phyloP scores from a whole-genome alignment of 1,284 basidiomycete species.

The Vanrija pseudolonga region DNA sequence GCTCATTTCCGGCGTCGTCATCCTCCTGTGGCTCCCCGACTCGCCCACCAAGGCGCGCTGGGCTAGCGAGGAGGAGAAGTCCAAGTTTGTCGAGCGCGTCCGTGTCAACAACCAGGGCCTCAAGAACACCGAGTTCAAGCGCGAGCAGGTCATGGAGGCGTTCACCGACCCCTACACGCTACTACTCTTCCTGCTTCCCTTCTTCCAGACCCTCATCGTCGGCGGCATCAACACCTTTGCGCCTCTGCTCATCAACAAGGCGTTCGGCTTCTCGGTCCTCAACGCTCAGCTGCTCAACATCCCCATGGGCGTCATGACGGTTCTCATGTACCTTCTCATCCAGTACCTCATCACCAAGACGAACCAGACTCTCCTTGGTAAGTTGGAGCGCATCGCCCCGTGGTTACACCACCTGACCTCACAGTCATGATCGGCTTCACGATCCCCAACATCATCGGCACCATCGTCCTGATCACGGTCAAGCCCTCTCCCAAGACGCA shows the following conservation, averaged over 20 bases:
- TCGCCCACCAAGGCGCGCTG: conserved; percentile 29
- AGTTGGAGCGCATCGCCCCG: neutral
- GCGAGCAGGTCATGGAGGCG: conserved; percentile 27
- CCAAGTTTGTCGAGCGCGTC: conserved; percentile 33
- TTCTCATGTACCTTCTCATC: conserved; percentile 13
- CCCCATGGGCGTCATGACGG: conserved; percentile 17
- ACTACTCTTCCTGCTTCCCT: conserved; percentile 26
- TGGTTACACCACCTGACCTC: too few species aligned
- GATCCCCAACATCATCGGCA: conserved; percentile 14
- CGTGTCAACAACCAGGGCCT: conserved; percentile 37
- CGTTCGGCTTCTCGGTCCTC: conserved; percentile 19
- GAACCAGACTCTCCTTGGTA: neutral
- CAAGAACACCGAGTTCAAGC: conserved; percentile 27
- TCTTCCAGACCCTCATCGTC: conserved; percentile 27
- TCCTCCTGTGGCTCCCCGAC: conserved; percentile 33
- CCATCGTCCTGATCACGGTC: conserved; percentile 17
- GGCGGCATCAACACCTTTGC: conserved; percentile 32
- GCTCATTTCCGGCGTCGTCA: conserved; percentile 8
- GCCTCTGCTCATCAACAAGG: conserved; percentile 22
- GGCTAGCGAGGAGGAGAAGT: conserved; percentile 27
- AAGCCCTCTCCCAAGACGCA: conserved; percentile 2
- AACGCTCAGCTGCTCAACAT: conserved; percentile 22
- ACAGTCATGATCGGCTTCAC: conserved; percentile 11
- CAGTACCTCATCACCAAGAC: conserved; percentile 5
- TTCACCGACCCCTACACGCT: conserved; percentile 29